Conservation (phyloP, 176 grass and related monocot species). For the Zea luxurians region DNA sequence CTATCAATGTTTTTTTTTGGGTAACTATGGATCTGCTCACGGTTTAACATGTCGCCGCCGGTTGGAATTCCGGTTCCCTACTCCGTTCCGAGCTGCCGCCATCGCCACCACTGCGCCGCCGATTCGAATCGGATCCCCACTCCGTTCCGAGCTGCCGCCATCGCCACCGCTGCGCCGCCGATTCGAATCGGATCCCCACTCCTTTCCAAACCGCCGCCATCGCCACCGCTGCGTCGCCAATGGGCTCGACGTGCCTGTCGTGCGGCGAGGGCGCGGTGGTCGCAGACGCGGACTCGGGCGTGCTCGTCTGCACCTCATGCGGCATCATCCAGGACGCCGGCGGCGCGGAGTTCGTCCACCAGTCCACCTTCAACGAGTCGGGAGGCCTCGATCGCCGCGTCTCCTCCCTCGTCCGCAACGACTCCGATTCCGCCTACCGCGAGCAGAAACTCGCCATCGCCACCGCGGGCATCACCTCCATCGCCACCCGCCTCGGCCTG, state of each 20-base stretch:
- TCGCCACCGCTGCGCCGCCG: neutral
- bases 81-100: too few species aligned
- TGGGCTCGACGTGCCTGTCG: conserved; percentile 41
- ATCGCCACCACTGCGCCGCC: too few species aligned
- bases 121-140: too few species aligned
- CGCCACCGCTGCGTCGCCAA: neutral
- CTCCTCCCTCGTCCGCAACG: conserved; percentile 28
- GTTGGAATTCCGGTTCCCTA: too few species aligned
- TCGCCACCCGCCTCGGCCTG: conserved; percentile 55
- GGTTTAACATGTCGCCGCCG: too few species aligned
- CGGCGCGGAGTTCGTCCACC: conserved; percentile 44
- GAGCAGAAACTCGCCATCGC: conserved; percentile 53
- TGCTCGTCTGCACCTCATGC: conserved; percentile 48
- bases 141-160: too few species aligned
- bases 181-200: conserved; percentile 16
- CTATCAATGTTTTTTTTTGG: too few species aligned
- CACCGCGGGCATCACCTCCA: conserved; percentile 25
- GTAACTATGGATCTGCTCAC: too few species aligned
- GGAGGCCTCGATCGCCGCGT: conserved; percentile 45
- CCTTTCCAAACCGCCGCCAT: neutral
- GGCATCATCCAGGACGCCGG: conserved; percentile 40
- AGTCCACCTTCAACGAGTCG: conserved; percentile 43
- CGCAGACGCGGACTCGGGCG: conserved; percentile 51
- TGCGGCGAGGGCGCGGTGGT: conserved; percentile 43
- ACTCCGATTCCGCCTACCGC: conserved; percentile 41